These are phyloP conservation scores for Fusarium aywerte DNA, from an alignment of 2,329 filamentous ascomycete genomes.

Conservation along the genomic window DNA sequence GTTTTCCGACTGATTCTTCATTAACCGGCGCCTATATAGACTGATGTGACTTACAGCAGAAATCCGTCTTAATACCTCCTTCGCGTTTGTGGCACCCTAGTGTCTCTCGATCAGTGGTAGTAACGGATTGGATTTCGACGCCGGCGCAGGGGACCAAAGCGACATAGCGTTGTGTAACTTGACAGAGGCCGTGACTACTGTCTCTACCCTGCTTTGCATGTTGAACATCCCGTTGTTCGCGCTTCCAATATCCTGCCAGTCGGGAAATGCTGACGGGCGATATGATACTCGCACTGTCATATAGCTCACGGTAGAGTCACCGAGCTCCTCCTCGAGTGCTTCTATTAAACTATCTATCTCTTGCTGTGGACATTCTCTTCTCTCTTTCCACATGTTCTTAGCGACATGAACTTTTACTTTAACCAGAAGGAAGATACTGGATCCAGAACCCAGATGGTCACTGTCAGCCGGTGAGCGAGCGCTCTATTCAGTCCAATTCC, in stretches of 20 bases:
- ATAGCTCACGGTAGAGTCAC: slow-evolving; percentile 60
- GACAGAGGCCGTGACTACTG: slow-evolving; percentile 62
- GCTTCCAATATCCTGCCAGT: slow-evolving; percentile 41
- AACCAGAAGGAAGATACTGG: slow-evolving; percentile 61
- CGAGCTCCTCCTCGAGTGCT: slow-evolving; percentile 67
- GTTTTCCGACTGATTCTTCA: not conserved
- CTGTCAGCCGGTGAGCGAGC: slow-evolving; percentile 47
- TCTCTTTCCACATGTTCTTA: slow-evolving; percentile 8
- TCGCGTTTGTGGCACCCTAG: slow-evolving; percentile 60
- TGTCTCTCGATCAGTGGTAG: slow-evolving; percentile 59
- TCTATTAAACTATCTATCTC: slow-evolving; percentile 67
- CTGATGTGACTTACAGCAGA: slow-evolving; percentile 20
- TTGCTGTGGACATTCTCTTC: slow-evolving; percentile 48
- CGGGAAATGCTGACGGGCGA: slow-evolving; percentile 65
- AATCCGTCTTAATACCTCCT: slow-evolving; percentile 55
- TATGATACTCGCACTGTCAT: slow-evolving; percentile 65
- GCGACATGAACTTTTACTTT: slow-evolving; percentile 54
- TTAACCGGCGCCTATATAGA: not conserved
- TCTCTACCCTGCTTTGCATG: slow-evolving; percentile 63
- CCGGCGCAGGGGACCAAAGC: slow-evolving; percentile 61
- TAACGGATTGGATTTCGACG: slow-evolving; percentile 53
- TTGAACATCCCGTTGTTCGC: slow-evolving; percentile 52
- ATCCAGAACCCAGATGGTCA: slow-evolving; percentile 55
- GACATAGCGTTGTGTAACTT: slow-evolving; percentile 61
- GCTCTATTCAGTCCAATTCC: not conserved